Evolutionary conservation across 306 rosid genomes (phyloP).

Genomic region (Prunus mira): DNA sequence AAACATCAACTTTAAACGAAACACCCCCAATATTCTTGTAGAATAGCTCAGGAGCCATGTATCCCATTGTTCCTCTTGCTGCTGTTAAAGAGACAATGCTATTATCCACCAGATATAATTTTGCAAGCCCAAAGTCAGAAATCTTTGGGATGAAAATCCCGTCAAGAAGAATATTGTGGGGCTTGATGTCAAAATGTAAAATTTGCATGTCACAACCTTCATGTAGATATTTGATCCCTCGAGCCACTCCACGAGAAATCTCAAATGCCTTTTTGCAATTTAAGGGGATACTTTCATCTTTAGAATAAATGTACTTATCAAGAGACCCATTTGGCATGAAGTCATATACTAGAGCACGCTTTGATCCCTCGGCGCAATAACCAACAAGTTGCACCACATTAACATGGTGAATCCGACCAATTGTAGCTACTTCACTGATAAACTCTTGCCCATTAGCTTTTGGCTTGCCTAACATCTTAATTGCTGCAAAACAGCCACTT

Average conservation of each 20-base stretch:
- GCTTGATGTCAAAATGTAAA: too few species aligned
- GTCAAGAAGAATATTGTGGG: too few species aligned
- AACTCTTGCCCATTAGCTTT: neutral
- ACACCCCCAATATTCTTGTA: neutral
- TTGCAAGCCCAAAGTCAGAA: constrained; percentile 8
- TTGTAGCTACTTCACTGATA: neutral
- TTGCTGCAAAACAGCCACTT: neutral
- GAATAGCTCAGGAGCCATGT: neutral
- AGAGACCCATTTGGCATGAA: neutral
- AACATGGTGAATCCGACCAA: too few species aligned
- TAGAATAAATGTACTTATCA: neutral
- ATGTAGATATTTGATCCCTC: too few species aligned
- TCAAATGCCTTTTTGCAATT: neutral
- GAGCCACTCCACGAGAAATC: neutral
- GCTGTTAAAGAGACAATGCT: neutral
- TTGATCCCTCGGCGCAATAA: too few species aligned
- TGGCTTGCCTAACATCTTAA: neutral
- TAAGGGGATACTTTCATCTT: neutral
- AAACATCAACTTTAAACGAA: neutral
- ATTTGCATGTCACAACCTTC: too few species aligned
- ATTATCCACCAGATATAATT: neutral
- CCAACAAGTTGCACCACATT: too few species aligned
- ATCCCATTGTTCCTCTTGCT: neutral
- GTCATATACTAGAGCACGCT: too few species aligned
- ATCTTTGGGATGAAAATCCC: neutral